Percentiles rank a stretch among this genome's conserved stretches.
phyloP scores from a whole-genome alignment of 495 filamentous ascomycete genomes.

The Trichodelitschia bisporula region DNA sequence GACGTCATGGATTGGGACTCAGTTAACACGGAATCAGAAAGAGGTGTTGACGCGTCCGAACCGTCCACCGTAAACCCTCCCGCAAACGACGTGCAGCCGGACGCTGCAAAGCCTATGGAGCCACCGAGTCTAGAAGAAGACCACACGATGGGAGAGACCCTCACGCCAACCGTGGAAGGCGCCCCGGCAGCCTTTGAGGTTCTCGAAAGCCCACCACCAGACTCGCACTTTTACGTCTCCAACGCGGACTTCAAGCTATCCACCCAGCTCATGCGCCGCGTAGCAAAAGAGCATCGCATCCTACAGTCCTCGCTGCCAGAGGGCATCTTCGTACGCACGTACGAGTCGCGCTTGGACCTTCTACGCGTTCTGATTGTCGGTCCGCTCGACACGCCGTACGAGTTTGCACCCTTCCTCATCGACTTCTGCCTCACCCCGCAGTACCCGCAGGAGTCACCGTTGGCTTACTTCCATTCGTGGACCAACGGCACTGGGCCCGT shows the following conservation, averaged over 20 bases:
- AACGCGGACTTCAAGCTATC: constrained; percentile 1
- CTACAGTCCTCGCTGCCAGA: constrained; percentile 27
- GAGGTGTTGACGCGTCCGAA: no score
- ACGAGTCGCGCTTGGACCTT: constrained; percentile 32
- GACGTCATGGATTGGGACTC: no score
- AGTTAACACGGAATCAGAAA: no score
- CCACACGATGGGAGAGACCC: no score
- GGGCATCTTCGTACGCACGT: constrained; percentile 31
- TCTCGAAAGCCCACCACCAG: constrained; percentile 21
- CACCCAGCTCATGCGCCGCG: constrained; percentile 18
- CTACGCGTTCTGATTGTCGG: constrained; percentile 33
- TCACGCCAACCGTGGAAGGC: no score
- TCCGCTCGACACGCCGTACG: constrained; percentile 33
- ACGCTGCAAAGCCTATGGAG: no score
- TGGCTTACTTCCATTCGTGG: constrained; percentile 33
- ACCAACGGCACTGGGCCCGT: constrained; percentile 22
- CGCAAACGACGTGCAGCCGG: no score
- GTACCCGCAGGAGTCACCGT: constrained; percentile 25
- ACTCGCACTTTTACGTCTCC: constrained; percentile 23
- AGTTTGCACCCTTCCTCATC: constrained; percentile 33
- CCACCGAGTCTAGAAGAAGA: no score
- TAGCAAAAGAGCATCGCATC: constrained; percentile 31
- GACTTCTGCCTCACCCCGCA: constrained; percentile 23
- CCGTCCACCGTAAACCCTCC: no score
- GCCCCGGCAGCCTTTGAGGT: constrained; percentile 19